phyloP scores from a whole-genome alignment of 2,329 filamentous ascomycete genomes.

The Alternaria gansuensis region DNA sequence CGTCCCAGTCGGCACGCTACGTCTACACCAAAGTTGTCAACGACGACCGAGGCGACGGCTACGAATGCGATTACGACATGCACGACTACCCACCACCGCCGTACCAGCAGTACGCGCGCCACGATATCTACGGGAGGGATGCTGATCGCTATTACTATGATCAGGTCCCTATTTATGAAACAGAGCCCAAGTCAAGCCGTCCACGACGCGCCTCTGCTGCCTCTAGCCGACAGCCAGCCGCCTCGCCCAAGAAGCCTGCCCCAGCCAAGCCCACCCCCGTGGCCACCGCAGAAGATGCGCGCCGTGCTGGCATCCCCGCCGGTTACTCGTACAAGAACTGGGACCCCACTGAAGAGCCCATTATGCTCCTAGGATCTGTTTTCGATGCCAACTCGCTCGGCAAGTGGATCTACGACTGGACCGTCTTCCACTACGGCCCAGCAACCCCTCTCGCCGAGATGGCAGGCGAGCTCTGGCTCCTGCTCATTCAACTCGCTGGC shows the following conservation, averaged over 20 bases:
- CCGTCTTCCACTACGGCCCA: slow-evolving; percentile 85
- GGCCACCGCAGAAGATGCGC: slow-evolving; percentile 72
- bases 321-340: slow-evolving; percentile 98
- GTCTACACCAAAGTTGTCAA: slow-evolving; percentile 66
- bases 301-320: slow-evolving; percentile 74
- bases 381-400: slow-evolving; percentile 97
- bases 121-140: slow-evolving; percentile 62
- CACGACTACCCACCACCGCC: slow-evolving; percentile 60
- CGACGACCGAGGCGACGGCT: slow-evolving; percentile 61
- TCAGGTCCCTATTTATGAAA: slow-evolving; percentile 60
- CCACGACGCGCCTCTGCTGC: slow-evolving; percentile 65
- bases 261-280: slow-evolving; percentile 50
- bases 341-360: slow-evolving; percentile 93
- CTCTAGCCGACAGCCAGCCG: slow-evolving; percentile 56
- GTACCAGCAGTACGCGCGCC: slow-evolving; percentile 60
- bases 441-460: slow-evolving; percentile 86
- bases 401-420: slow-evolving; percentile 99
- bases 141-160: slow-evolving; percentile 63
- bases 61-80: slow-evolving; percentile 57
- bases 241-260: slow-evolving; percentile 47
- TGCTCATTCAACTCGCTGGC: slow-evolving; percentile 90
- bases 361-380: slow-evolving; percentile 91
- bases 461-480: slow-evolving; percentile 92
- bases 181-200: slow-evolving; percentile 57
- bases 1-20: slow-evolving; percentile 62